Conservation (phyloP, 2,329 filamentous ascomycete species). For the Fusarium coicis region DNA sequence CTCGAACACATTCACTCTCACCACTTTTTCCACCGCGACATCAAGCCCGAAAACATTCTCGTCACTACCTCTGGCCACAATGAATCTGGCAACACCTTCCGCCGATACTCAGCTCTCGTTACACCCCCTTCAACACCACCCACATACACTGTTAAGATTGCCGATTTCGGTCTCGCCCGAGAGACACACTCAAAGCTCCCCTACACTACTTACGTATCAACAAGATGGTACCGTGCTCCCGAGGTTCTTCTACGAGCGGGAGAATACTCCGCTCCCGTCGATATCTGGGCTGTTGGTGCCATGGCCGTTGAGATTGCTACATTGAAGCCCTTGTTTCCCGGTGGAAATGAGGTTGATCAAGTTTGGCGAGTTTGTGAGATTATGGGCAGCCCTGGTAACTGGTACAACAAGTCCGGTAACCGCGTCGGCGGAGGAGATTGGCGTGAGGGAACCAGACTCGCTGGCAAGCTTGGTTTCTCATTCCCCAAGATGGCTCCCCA, state of each 20-base stretch:
- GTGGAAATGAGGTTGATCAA: conserved; percentile 97
- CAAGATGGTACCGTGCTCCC: conserved; percentile 96
- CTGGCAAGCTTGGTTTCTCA: conserved; percentile 96
- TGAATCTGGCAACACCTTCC: conserved; percentile 86
- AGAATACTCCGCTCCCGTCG: conserved; percentile 96
- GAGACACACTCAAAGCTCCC: conserved; percentile 97
- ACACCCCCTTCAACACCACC: conserved; percentile 96
- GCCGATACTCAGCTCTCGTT: conserved; percentile 90
- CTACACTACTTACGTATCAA: conserved; percentile 98
- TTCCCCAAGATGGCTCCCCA: conserved; percentile 99
- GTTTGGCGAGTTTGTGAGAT: conserved; percentile 99
- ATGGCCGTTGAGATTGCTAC: conserved; percentile 99
- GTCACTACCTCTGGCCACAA: conserved; percentile 90
- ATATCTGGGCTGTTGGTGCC: conserved; percentile 97
- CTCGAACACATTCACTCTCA: conserved; percentile 98
- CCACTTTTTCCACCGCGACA: conserved; percentile 98
- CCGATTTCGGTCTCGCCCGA: conserved; percentile 96
- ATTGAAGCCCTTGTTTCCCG: conserved; percentile 94
- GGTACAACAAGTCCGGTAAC: conserved; percentile 91
- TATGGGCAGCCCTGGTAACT: conserved; percentile 98
- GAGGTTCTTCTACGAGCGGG: conserved; percentile 94
- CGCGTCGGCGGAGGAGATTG: conserved; percentile 96
- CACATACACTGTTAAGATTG: conserved; percentile 96
- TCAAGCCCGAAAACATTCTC: conserved; percentile 98
- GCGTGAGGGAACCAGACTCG: conserved; percentile 92